Conservation (phyloP, 2,329 filamentous ascomycete species). For the Aphanoascus verrucosus region DNA sequence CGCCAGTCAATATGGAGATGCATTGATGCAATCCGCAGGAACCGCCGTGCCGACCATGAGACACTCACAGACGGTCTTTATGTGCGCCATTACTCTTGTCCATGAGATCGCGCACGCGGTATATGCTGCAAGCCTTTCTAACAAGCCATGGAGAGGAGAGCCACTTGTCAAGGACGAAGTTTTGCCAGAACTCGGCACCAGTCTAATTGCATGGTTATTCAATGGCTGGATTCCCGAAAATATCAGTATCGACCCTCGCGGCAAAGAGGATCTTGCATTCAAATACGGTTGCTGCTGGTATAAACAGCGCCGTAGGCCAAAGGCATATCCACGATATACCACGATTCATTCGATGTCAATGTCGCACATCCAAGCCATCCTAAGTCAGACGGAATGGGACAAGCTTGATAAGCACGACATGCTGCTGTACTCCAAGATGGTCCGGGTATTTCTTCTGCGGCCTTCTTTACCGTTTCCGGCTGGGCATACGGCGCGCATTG, state of each 20-base stretch:
- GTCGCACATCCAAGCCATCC: constrained; percentile 9
- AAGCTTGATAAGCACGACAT: constrained; percentile 4
- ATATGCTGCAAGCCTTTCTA: constrained; percentile 3
- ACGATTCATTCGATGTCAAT: constrained; percentile 13
- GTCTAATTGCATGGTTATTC: constrained; percentile 12
- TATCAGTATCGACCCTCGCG: constrained; percentile 5
- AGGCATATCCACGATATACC: constrained; percentile 8
- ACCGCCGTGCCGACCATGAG: constrained; percentile 2
- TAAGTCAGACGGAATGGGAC: constrained; percentile 7
- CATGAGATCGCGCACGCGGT: constrained; percentile 12
- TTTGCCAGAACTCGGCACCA: constrained; percentile 10
- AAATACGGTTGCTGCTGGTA: constrained; percentile 14
- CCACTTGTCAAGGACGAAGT: constrained; percentile 8
- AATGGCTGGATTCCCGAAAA: constrained; percentile 13
- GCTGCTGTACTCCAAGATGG: not conserved
- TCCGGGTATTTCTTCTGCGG: not conserved
- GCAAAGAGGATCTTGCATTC: constrained; percentile 7
- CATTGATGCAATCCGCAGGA: not conserved
- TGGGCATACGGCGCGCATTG: constrained; percentile 10
- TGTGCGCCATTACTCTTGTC: constrained; percentile 11
- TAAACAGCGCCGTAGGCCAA: constrained; percentile 11
- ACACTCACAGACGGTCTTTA: constrained; percentile 13
- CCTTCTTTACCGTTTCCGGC: constrained; percentile 7
- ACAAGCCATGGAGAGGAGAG: constrained; percentile 10
- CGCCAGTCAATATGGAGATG: constrained; percentile 10